These are phyloP conservation scores for Clarireedia paspali DNA, from an alignment of 2,329 filamentous ascomycete species.

Conservation along the genomic window DNA sequence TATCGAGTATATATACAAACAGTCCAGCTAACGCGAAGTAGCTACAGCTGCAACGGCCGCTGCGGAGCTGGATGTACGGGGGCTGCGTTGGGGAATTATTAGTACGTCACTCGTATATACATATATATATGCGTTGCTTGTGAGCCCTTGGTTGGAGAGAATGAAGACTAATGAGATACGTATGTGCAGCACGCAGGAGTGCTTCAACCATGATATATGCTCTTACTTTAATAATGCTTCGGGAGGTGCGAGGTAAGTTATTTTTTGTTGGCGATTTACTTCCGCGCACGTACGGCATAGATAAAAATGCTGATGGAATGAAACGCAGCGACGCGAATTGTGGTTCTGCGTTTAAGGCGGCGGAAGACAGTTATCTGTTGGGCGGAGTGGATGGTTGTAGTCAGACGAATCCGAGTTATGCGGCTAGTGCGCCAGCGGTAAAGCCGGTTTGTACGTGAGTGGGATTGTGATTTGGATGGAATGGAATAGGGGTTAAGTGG, in stretches of 20 bases:
- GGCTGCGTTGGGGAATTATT: conserved; percentile 37
- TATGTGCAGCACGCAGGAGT: conserved; percentile 35
- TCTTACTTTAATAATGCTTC: conserved; percentile 42
- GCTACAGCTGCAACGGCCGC: conserved; percentile 42
- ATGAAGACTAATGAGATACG: background rate
- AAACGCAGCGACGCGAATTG: conserved; percentile 39
- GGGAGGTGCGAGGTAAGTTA: conserved; percentile 36
- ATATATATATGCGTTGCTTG: too few relatives aligned
- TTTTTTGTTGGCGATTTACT: background rate
- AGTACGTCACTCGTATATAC: conserved; percentile 18
- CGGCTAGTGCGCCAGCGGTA: conserved; percentile 22
- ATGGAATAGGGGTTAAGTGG: too few relatives aligned
- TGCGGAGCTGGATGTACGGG: conserved; percentile 41
- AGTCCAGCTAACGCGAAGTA: conserved; percentile 16
- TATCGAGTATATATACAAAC: background rate
- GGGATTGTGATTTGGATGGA: too few relatives aligned
- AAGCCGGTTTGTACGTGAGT: conserved; percentile 25
- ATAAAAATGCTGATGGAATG: background rate
- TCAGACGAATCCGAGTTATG: conserved; percentile 30
- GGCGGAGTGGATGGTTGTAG: conserved; percentile 31
- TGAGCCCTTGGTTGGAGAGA: background rate
- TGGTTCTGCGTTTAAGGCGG: conserved; percentile 36
- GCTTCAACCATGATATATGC: conserved; percentile 43
- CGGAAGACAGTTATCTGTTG: conserved; percentile 36
- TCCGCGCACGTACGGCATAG: background rate